Evolutionary conservation across 495 filamentous ascomycete genomes (phyloP).

Genomic region (Sporormia fimetaria): DNA sequence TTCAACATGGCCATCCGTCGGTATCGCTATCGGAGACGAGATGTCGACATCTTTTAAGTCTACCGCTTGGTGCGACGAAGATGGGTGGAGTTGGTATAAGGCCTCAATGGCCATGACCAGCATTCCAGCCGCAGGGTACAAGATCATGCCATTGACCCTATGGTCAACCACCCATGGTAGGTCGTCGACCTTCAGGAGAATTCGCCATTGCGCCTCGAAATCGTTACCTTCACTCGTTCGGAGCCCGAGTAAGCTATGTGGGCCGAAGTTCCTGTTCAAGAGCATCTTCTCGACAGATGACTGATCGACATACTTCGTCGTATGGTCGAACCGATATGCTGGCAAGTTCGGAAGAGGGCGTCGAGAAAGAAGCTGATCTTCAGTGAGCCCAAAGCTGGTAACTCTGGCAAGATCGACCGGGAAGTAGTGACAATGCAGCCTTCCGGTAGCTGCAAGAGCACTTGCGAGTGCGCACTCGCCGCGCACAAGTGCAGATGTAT

Average conservation of each 20-base stretch:
- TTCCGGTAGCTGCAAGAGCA: background rate
- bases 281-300: slow-evolving; percentile 9
- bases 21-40: background rate
- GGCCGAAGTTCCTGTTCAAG: slow-evolving; percentile 1
- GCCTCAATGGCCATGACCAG: slow-evolving; percentile 20
- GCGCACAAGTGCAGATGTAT: slow-evolving; percentile 2
- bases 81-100: background rate
- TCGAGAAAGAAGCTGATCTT: background rate
- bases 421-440: slow-evolving; percentile 4
- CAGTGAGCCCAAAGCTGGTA: background rate
- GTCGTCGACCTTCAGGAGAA: slow-evolving; percentile 2
- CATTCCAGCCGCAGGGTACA: slow-evolving; percentile 19
- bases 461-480: background rate
- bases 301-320: slow-evolving; percentile 3
- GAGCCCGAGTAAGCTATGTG: slow-evolving; percentile 7
- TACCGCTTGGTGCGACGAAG: background rate
- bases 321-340: slow-evolving; percentile 13
- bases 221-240: slow-evolving; percentile 8
- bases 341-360: no score
- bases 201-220: slow-evolving; percentile 8
- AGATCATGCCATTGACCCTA: slow-evolving; percentile 7
- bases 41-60: background rate
- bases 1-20: background rate
- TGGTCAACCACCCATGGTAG: slow-evolving; percentile 13
- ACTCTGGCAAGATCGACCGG: slow-evolving; percentile 3